Percentiles rank a stretch among this genome's conserved stretches.
Conservation (phyloP, 345 rosid genomes). For the Brassica juncea region DNA sequence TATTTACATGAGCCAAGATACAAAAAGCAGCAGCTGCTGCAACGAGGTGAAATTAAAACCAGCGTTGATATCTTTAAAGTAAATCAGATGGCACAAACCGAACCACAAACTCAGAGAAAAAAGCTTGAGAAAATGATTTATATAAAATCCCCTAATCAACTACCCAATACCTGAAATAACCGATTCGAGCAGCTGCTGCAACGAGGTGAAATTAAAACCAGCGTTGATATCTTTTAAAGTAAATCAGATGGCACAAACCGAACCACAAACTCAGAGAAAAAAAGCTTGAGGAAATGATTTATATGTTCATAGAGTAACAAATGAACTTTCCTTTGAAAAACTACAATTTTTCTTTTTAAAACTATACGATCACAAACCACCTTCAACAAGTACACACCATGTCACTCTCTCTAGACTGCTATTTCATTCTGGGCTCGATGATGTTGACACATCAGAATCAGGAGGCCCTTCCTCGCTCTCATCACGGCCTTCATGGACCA, state of each 20-base stretch:
- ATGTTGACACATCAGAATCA: conserved; percentile 23
- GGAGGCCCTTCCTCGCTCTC: conserved; percentile 27
- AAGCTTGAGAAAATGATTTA: too few species aligned
- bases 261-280: conserved; percentile 10
- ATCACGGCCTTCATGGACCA: neutral
- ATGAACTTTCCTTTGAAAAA: neutral
- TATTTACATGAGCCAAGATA: conserved; percentile 9
- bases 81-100: neutral
- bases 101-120: too few species aligned
- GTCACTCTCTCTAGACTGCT: neutral
- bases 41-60: too few species aligned
- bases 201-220: too few species aligned
- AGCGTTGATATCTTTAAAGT: neutral
- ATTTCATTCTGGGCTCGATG: conserved; percentile 19
- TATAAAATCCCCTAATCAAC: too few species aligned
- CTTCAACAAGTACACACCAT: neutral
- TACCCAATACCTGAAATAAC: too few species aligned
- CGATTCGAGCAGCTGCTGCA: neutral
- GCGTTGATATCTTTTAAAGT: neutral
- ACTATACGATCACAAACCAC: neutral
- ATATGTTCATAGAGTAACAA: neutral
- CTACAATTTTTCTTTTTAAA: neutral
- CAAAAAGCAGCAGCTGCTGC: neutral
- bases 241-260: neutral
- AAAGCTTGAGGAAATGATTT: neutral